Base-by-base conservation (phyloP, 768 basidiomycete species). In the Tulasnella sp. region DNA sequence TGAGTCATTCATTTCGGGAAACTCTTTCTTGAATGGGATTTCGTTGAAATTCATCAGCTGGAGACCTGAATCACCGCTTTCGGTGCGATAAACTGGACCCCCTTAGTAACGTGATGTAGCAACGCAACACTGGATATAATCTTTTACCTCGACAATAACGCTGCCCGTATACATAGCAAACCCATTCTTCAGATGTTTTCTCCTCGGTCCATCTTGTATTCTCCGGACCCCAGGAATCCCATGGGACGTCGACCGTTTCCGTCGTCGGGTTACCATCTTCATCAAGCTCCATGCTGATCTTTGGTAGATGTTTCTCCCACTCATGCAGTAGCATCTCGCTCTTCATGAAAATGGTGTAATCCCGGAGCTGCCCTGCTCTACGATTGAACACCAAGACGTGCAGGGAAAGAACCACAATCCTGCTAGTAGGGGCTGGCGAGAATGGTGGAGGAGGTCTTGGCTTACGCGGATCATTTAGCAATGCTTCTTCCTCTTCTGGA, bases 111-210 rank as follows among this genome's bases (percentile, higher is more conserved):
- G n/a, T n/a, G n/a, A n/a, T n/a, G n/a, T n/a, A n/a, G n/a, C n/a
- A n/a, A n/a, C n/a, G n/a, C n/a, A n/a, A n/a, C n/a, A n/a, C n/a
- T n/a, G n/a, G n/a, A n/a, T n/a, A n/a, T n/a, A n/a, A n/a, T n/a
- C n/a, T n/a, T n/a, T 51, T 33, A 51, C 49, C 27, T 29, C 49
- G 41, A 43, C 37, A 43, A 28, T 51, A 51, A 29, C 49, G 28
- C 40, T 41, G 28, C 27, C 49, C 49, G 20, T 51, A 51, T 19
- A 51, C 49, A 24, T 51, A 51, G 39, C 49, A 51, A 16, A 51
- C 49, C 8, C 37, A 41, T 19, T 28, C 27, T 1, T 16, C 27
- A 22, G 40, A 37, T 9, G 49, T 51, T 25, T 12, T 15, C 49
- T 51, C 49, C 4, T n/a, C 29, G 3, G 43, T 37, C 37, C 40